Conservation (phyloP, 2,329 filamentous ascomycete species). For the Alternaria sp. region DNA sequence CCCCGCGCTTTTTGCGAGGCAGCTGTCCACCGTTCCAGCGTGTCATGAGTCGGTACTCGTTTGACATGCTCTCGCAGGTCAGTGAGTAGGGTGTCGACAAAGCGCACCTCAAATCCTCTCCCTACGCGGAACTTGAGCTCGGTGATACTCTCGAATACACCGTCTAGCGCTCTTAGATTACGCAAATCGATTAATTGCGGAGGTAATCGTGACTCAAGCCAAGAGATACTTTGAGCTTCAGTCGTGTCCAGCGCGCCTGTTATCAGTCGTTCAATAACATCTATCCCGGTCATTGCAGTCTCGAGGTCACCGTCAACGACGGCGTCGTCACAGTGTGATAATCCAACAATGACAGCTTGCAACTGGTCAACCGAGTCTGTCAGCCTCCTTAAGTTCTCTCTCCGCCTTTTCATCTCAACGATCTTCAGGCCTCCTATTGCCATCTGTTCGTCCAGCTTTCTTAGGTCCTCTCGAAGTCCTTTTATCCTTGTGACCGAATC, state of each 20-base stretch:
- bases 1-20: constrained; percentile 77
- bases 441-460: constrained; percentile 84
- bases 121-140: constrained; percentile 82
- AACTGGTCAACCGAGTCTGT: constrained; percentile 85
- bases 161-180: constrained; percentile 78
- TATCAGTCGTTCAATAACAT: constrained; percentile 80
- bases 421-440: constrained; percentile 85
- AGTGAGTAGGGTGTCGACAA: constrained; percentile 77
- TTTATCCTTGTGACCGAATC: constrained; percentile 91
- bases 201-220: constrained; percentile 47
- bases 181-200: constrained; percentile 72
- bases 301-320: constrained; percentile 87
- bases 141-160: constrained; percentile 78
- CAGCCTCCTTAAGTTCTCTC: constrained; percentile 84
- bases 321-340: constrained; percentile 78
- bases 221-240: constrained; percentile 40
- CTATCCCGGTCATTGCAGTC: constrained; percentile 78
- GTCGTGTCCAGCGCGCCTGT: constrained; percentile 69
- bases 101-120: constrained; percentile 82
- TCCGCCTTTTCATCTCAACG: constrained; percentile 79
- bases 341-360: constrained; percentile 75
- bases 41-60: constrained; percentile 73
- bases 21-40: constrained; percentile 84
- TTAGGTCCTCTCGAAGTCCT: constrained; percentile 77
- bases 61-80: constrained; percentile 85